Conservation (phyloP, 2,329 filamentous ascomycete genomes). For the Epichloe hybrida region DNA sequence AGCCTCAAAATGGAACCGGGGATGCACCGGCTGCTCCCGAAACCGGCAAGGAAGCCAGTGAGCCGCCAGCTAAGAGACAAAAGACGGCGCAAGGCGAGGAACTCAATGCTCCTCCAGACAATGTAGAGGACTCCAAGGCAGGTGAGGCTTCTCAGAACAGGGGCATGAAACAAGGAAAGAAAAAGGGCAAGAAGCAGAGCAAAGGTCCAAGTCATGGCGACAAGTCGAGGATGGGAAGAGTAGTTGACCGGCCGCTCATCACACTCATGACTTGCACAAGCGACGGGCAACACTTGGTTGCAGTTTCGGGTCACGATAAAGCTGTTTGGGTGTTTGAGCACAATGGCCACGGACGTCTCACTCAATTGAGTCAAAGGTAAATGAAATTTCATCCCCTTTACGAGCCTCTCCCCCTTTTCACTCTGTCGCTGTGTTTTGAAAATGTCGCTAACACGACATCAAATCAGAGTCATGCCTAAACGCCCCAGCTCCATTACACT, state of each 20-base stretch:
- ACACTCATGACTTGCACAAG: constrained; percentile 52
- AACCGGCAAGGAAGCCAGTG: constrained; percentile 11
- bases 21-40: constrained; percentile 6
- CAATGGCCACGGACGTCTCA: constrained; percentile 44
- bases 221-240: constrained; percentile 13
- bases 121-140: constrained; percentile 1
- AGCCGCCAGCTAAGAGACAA: constrained; percentile 24
- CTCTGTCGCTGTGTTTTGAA: too few species aligned
- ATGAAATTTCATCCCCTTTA: background rate
- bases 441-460: background rate
- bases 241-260: constrained; percentile 48
- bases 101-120: constrained; percentile 3
- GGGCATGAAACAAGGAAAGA: constrained; percentile 10
- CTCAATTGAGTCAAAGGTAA: constrained; percentile 60
- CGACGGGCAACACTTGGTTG: constrained; percentile 56
- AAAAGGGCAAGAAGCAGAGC: constrained; percentile 18
- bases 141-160: constrained; percentile 8
- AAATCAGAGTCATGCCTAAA: constrained; percentile 67
- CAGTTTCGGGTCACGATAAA: constrained; percentile 85
- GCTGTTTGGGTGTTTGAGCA: constrained; percentile 70
- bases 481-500: constrained; percentile 66
- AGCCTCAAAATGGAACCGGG: constrained; percentile 4
- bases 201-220: constrained; percentile 11
- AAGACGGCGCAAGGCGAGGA: constrained; percentile 16
- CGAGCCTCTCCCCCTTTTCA: background rate